Evolutionary conservation across 2,329 filamentous ascomycete species (phyloP).

Genomic region (Pestalotiopsis sp.): DNA sequence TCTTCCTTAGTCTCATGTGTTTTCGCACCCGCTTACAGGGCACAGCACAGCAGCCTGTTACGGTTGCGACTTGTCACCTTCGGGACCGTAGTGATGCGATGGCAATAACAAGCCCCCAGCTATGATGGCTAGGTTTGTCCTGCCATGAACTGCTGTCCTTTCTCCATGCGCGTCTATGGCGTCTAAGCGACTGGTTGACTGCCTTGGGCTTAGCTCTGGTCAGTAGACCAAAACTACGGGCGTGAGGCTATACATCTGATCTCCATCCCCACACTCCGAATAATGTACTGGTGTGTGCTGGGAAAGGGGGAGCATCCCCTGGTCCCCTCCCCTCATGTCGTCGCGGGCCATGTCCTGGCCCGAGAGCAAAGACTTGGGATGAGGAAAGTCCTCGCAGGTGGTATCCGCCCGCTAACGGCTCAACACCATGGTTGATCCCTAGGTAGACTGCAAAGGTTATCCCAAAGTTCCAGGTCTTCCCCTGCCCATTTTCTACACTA

Average conservation of each 20-base stretch:
- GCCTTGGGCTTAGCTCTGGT: neutral
- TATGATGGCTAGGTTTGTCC: neutral
- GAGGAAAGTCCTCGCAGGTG: neutral
- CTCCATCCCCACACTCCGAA: neutral
- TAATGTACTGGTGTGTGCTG: neutral
- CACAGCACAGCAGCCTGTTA: neutral
- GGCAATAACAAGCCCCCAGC: neutral
- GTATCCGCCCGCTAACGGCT: neutral
- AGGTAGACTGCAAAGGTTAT: neutral
- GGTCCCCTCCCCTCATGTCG: neutral
- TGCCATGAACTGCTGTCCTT: neutral
- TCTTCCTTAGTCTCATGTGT: too few species aligned
- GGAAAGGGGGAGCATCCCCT: neutral
- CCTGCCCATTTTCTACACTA: neutral
- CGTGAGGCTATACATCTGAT: neutral
- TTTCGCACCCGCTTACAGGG: too few species aligned
- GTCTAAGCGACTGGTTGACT: neutral
- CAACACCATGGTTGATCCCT: neutral
- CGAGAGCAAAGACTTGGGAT: neutral
- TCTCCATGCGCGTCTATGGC: neutral
- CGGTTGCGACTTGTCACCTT: neutral
- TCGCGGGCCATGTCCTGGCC: neutral
- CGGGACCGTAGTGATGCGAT: neutral
- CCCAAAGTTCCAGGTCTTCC: neutral
- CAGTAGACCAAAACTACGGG: neutral